Conservation (phyloP, 1,284 basidiomycete species). For the Ustilago tritici region DNA sequence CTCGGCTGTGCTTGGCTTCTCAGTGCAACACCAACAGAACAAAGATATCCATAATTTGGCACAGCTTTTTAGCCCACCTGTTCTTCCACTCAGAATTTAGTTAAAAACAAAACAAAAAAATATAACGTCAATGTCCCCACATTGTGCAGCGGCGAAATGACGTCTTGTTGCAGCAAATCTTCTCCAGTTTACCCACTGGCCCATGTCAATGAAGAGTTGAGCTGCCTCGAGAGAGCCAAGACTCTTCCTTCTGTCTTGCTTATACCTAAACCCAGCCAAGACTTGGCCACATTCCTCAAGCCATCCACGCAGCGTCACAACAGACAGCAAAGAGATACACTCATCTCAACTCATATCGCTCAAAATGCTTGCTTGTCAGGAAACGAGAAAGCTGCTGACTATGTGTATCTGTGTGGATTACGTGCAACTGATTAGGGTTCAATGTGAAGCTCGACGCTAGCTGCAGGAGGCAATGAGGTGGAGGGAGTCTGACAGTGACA, state of each 20-base stretch:
- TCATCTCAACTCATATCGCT: neutral
- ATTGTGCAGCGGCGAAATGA: conserved; percentile 3
- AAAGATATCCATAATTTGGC: neutral
- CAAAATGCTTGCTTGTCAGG: neutral
- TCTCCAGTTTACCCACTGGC: too few relatives aligned
- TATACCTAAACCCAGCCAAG: too few relatives aligned
- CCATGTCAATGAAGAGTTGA: too few relatives aligned
- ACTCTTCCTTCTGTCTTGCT: too few relatives aligned
- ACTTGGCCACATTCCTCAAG: too few relatives aligned
- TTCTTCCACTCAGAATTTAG: neutral
- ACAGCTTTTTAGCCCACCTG: conserved; percentile 5
- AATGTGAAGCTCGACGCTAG: neutral
- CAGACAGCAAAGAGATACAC: neutral
- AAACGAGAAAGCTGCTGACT: neutral
- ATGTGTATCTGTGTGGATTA: neutral
- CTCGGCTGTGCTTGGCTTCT: conserved; percentile 22
- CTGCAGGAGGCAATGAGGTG: neutral
- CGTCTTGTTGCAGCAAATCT: conserved; percentile 2
- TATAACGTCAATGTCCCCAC: conserved; percentile 23
- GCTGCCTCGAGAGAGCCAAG: too few relatives aligned
- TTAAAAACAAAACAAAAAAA: neutral
- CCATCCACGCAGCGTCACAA: neutral
- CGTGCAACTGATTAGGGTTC: neutral
- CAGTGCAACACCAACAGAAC: neutral
- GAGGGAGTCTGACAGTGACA: too few relatives aligned